phyloP scores from a whole-genome alignment of 768 basidiomycete species.

The Mycena venus region DNA sequence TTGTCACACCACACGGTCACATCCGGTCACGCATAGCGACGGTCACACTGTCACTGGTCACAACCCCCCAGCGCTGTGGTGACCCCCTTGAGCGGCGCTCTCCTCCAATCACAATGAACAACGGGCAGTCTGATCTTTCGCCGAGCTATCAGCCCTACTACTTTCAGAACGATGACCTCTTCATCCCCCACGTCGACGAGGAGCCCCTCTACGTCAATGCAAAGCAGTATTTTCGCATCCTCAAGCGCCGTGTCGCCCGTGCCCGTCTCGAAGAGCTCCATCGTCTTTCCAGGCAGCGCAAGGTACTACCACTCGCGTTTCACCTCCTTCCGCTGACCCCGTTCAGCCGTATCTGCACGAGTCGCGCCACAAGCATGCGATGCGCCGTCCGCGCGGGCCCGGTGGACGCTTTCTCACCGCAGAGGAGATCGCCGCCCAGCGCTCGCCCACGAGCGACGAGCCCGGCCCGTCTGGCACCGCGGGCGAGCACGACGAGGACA shows the following conservation, averaged over 20 bases:
- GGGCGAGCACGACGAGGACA: slow-evolving; percentile 60
- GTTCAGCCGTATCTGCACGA: slow-evolving; percentile 96
- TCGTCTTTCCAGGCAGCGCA: slow-evolving; percentile 91
- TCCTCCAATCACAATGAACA: slow-evolving; percentile 23
- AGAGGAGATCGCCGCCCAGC: slow-evolving; percentile 92
- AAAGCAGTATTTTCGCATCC: slow-evolving; percentile 98
- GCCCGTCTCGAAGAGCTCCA: slow-evolving; percentile 95
- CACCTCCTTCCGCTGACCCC: slow-evolving; percentile 5
- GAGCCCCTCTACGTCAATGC: slow-evolving; percentile 99
- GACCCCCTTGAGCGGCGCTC: not conserved
- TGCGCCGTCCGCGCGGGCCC: slow-evolving; percentile 96
- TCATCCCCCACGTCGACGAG: slow-evolving; percentile 76
- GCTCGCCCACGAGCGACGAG: slow-evolving; percentile 54
- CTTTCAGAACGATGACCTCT: slow-evolving; percentile 35
- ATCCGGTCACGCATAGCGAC: not conserved
- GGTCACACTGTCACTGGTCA: not conserved
- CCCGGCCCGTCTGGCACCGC: slow-evolving; percentile 45
- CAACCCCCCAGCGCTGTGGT: too few species aligned
- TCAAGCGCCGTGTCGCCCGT: slow-evolving; percentile 93
- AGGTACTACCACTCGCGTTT: slow-evolving; percentile 63
- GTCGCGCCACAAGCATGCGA: slow-evolving; percentile 97
- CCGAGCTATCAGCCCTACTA: slow-evolving; percentile 35
- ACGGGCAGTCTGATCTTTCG: slow-evolving; percentile 24
- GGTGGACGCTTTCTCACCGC: slow-evolving; percentile 98
- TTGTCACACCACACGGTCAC: not conserved